These are phyloP conservation scores for Podaxis mareebaensis DNA, from an alignment of 768 basidiomycete species.

Conservation along the genomic window DNA sequence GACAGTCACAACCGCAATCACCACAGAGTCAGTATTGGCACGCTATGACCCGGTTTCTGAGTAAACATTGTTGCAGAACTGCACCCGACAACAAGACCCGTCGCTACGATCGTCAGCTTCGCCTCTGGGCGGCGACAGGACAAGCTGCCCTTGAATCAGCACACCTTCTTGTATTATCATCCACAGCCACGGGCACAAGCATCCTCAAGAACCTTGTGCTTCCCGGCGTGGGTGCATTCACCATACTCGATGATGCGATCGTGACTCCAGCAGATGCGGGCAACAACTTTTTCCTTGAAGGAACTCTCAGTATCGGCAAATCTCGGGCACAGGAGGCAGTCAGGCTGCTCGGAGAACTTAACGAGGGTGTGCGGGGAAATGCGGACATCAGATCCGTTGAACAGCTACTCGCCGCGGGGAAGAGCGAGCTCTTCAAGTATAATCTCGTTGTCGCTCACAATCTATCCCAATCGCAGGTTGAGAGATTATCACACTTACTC, in stretches of 20 bases:
- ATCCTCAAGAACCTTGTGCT: conserved; percentile 96
- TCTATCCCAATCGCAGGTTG: conserved; percentile 54
- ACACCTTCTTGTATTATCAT: conserved; percentile 78
- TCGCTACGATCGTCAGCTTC: conserved; percentile 92
- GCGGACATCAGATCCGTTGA: conserved; percentile 59
- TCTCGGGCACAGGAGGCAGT: conserved; percentile 80
- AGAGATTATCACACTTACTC: conserved; percentile 61
- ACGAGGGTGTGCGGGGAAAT: conserved; percentile 77
- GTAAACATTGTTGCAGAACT: conserved; percentile 34
- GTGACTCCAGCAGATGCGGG: conserved; percentile 81
- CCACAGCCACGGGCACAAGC: conserved; percentile 81
- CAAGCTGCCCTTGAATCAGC: conserved; percentile 87
- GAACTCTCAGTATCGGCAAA: conserved; percentile 73
- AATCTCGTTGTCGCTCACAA: conserved; percentile 88
- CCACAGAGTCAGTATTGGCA: conserved; percentile 26
- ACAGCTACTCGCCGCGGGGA: conserved; percentile 52
- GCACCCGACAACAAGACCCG: conserved; percentile 86
- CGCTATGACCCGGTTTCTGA: not conserved
- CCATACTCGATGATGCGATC: conserved; percentile 70
- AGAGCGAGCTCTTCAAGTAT: conserved; percentile 45
- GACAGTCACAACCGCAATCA: conserved; percentile 27
- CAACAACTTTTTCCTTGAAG: conserved; percentile 95
- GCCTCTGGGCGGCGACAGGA: conserved; percentile 93
- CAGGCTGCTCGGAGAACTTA: conserved; percentile 77
- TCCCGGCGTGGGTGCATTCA: conserved; percentile 95